Percentiles rank a stretch among this genome's conserved stretches.
Conservation (phyloP, 2,329 filamentous ascomycete species). For the Curvularia sp. region DNA sequence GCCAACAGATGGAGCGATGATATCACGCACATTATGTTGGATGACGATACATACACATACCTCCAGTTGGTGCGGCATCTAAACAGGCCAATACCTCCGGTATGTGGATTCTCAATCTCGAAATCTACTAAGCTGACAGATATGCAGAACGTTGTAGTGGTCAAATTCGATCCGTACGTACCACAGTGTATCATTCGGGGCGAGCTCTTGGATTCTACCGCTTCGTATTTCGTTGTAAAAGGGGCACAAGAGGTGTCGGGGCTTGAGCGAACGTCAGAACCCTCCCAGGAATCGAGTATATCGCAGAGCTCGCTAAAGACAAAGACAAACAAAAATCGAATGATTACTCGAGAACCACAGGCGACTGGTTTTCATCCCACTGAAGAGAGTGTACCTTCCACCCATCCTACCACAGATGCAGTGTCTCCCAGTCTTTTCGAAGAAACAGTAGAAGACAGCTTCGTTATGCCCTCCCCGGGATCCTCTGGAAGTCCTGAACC, state of each 20-base stretch:
- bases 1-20: conserved; percentile 61
- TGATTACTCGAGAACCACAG: conserved; percentile 46
- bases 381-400: conserved; percentile 40
- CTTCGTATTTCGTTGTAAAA: conserved; percentile 65
- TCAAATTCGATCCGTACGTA: conserved; percentile 54
- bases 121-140: neutral
- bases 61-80: conserved; percentile 68
- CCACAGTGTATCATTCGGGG: conserved; percentile 54
- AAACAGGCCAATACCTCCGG: conserved; percentile 42
- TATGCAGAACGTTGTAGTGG: conserved; percentile 58
- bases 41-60: conserved; percentile 68
- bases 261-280: conserved; percentile 3
- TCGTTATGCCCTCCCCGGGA: conserved; percentile 26
- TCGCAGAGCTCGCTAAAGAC: conserved; percentile 57
- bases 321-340: conserved; percentile 57
- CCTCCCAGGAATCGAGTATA: conserved; percentile 13
- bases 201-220: conserved; percentile 59
- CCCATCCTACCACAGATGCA: conserved; percentile 10
- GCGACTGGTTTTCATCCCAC: conserved; percentile 49
- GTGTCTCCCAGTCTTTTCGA: conserved; percentile 13
- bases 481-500: conserved; percentile 1
- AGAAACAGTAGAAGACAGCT: conserved; percentile 43
- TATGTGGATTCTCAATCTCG: neutral
- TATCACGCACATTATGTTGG: conserved; percentile 82
- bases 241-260: conserved; percentile 54